Percentiles rank a stretch among this genome's conserved stretches.
Evolutionary conservation across 2,329 filamentous ascomycete genomes (phyloP).

Genomic region (Apiospora arundinis): DNA sequence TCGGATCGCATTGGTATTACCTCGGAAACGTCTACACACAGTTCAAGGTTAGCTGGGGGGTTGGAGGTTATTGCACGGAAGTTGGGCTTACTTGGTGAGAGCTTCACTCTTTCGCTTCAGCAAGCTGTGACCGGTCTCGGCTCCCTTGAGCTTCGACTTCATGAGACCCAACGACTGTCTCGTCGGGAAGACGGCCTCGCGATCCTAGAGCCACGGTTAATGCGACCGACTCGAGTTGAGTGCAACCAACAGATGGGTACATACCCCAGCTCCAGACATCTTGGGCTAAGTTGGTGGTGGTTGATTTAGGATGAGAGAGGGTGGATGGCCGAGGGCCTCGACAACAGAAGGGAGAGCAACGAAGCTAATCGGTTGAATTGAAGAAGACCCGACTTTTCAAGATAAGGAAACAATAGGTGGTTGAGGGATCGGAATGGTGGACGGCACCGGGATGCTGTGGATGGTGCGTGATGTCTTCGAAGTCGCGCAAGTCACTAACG

Average conservation of each 20-base stretch:
- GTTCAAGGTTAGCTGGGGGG: constrained; percentile 25
- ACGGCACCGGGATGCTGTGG: constrained; percentile 5
- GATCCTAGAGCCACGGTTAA: constrained; percentile 63
- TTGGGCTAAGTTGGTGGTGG: constrained; percentile 32
- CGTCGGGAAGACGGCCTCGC: constrained; percentile 96
- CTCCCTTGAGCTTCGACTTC: constrained; percentile 97
- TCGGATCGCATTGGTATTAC: constrained; percentile 53
- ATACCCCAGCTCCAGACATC: constrained; percentile 62
- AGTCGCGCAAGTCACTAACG: constrained; percentile 14
- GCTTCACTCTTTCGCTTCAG: constrained; percentile 98
- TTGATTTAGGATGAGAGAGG: neutral
- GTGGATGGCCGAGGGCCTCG: neutral
- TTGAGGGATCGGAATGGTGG: neutral
- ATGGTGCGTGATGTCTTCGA: constrained; percentile 8
- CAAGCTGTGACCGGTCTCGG: constrained; percentile 89
- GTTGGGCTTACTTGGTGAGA: constrained; percentile 81
- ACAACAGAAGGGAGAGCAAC: neutral
- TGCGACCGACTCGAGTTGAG: constrained; percentile 23
- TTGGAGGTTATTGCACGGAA: neutral
- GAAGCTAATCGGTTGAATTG: neutral
- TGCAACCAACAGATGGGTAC: constrained; percentile 25
- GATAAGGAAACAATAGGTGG: neutral
- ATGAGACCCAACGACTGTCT: constrained; percentile 95
- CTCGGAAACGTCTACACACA: constrained; percentile 78
- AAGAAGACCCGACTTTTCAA: neutral